Conservation (phyloP, 192 early-diverging fungal species). For the Rhizoclosmatium globosum region DNA sequence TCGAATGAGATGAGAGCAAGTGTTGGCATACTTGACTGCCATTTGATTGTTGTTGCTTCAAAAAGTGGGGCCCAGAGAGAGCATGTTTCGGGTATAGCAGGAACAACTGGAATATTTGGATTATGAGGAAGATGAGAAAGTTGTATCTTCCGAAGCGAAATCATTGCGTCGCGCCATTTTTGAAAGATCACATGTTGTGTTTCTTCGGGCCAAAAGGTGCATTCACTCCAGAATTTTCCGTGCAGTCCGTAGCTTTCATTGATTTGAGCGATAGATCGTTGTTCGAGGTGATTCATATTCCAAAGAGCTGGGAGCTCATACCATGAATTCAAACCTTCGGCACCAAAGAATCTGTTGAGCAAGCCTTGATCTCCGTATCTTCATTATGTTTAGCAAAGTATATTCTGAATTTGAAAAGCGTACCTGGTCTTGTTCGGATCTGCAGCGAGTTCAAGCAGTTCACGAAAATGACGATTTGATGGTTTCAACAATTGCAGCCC, state of each 20-base stretch:
- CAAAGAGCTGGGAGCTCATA: background rate
- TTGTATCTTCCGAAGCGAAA: background rate
- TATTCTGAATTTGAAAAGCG: no score
- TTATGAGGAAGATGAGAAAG: background rate
- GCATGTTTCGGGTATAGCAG: slow-evolving; percentile 11
- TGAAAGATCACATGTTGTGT: background rate
- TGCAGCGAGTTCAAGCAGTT: slow-evolving; percentile 7
- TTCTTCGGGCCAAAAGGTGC: background rate
- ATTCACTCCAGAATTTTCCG: slow-evolving; percentile 17
- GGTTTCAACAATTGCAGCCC: slow-evolving; percentile 23
- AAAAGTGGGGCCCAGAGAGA: background rate
- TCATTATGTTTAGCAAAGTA: background rate
- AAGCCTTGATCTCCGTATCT: slow-evolving; percentile 19
- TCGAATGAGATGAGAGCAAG: background rate
- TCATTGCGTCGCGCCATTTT: background rate
- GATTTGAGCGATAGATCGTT: background rate
- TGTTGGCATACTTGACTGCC: background rate
- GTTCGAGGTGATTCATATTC: slow-evolving; percentile 14
- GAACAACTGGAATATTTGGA: background rate
- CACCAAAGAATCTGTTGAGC: slow-evolving; percentile 7
- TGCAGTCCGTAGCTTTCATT: background rate
- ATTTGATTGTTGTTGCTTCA: background rate
- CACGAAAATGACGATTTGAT: background rate
- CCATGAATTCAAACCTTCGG: background rate
- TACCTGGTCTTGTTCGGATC: background rate